phyloP scores from a whole-genome alignment of 257 asterid species.

The Plantago major region DNA sequence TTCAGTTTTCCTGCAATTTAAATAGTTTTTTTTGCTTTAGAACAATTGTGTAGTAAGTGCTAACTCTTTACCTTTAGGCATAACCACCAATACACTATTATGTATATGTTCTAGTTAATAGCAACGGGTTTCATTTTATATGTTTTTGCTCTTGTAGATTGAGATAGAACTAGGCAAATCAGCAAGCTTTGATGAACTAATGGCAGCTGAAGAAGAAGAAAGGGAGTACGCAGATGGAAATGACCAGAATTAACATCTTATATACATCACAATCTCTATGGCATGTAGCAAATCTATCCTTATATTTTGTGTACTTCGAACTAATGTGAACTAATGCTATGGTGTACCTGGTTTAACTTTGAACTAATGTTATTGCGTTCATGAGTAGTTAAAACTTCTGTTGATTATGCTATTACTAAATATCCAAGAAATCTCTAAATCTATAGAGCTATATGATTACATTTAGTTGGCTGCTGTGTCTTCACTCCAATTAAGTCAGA shows the following conservation, averaged over 20 bases:
- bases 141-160: constrained; percentile 33
- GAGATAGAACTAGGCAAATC: constrained; percentile 54
- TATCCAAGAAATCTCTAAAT: too few species aligned
- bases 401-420: too few species aligned
- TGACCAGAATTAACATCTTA: constrained; percentile 31
- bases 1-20: not conserved
- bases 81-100: not conserved
- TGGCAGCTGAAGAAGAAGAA: constrained; percentile 58
- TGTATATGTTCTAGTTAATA: not conserved
- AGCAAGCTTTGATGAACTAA: constrained; percentile 44
- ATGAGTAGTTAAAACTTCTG: too few species aligned
- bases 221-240: constrained; percentile 32
- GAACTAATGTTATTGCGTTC: too few species aligned
- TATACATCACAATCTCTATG: too few species aligned
- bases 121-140: not conserved
- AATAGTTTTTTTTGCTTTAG: not conserved
- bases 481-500: too few species aligned
- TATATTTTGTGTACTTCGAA: too few species aligned
- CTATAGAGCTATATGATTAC: too few species aligned
- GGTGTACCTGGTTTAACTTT: too few species aligned
- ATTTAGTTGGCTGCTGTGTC: too few species aligned
- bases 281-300: too few species aligned
- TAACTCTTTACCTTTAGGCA: not conserved
- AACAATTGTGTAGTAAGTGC: not conserved
- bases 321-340: too few species aligned